Base-by-base conservation (phyloP, 2,329 filamentous ascomycete genomes). In the Fusarium paranaense region DNA sequence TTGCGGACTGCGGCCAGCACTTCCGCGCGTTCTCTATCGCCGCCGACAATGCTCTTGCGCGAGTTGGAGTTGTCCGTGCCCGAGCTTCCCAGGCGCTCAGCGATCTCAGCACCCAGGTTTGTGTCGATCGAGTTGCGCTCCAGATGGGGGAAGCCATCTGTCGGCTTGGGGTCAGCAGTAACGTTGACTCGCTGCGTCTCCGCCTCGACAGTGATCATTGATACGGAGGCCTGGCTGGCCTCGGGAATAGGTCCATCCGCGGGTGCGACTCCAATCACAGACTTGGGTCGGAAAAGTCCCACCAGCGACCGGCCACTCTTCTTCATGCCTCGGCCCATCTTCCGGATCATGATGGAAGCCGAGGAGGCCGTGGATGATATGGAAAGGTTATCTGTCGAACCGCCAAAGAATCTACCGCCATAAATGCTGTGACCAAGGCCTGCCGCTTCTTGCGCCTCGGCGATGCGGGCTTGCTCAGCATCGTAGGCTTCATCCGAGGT, bases 261-360 rank as follows among this genome's bases (percentile, higher is more conserved):
- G 35, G 91, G 88, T 20, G 94, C 90, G 22, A 93, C 91, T 35
- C 95, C 95, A 77, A 96, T 90, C 18, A 97, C 88, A 1, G 96
- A 98, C 83, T 98, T 99, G 0, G 97, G 96, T 72, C 97, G 90
- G 86, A 99, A 99, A 9, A 99, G 87, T 30, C 97, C 97, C 76
- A 97, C 97, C 63, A 99, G 90, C 27, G 95, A 98, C 57, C 95
- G 90, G 20, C 93, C 93, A 61, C 95, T 93, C 84, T 97, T 97
- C 89, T 98, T 98, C 91, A 98, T 93, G n/a, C 96, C 95, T 74
- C 95, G 95, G 65, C 97, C 97, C 97, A 99, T 99, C 86, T 99
- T 99, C 62, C 97, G 92, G 75, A 99, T 93, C 94, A 97, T 97
- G 78, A 97, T 91, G 33, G 95, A 97, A 37, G 94, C 94, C 22